Percentiles rank a stretch among this genome's conserved stretches.
Evolutionary conservation across 78 protist species (phyloP).

Genomic region (Pelomyxa schiedti): DNA sequence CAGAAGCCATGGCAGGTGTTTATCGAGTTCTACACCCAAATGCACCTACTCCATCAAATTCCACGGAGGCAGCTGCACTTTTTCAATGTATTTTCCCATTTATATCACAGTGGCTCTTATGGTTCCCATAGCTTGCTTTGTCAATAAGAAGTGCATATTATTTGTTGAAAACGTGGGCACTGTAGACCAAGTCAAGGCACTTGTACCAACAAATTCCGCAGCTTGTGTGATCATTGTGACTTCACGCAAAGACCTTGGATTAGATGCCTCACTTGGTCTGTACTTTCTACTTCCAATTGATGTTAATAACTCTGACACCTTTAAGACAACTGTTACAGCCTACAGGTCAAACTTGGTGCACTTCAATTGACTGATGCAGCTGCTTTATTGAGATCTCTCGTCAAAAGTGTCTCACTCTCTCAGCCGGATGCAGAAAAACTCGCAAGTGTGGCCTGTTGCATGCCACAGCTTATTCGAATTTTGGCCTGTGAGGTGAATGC

Average conservation of each 20-base stretch:
- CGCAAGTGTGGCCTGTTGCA: not conserved
- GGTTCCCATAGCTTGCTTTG: too few relatives aligned
- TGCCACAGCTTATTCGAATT: not conserved
- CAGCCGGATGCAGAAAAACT: not conserved
- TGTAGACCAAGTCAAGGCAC: not conserved
- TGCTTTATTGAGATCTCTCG: too few relatives aligned
- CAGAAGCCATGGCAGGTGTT: not conserved
- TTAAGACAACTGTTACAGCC: too few relatives aligned
- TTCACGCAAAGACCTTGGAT: not conserved
- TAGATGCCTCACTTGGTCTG: not conserved
- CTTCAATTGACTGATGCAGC: too few relatives aligned
- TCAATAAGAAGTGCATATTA: not conserved
- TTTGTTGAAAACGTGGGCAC: not conserved
- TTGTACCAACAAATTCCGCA: not conserved
- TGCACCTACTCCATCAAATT: too few relatives aligned
- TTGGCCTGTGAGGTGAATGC: not conserved
- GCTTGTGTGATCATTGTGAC: not conserved
- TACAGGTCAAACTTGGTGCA: too few relatives aligned
- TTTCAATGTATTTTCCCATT: too few relatives aligned
- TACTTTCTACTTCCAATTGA: too few relatives aligned
- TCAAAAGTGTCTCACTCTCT: too few relatives aligned
- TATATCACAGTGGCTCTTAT: too few relatives aligned
- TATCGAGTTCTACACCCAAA: not conserved
- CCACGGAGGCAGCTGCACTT: too few relatives aligned
- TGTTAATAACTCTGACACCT: too few relatives aligned